Base-by-base conservation (phyloP, 306 rosid species). In the Coriaria nepalensis region DNA sequence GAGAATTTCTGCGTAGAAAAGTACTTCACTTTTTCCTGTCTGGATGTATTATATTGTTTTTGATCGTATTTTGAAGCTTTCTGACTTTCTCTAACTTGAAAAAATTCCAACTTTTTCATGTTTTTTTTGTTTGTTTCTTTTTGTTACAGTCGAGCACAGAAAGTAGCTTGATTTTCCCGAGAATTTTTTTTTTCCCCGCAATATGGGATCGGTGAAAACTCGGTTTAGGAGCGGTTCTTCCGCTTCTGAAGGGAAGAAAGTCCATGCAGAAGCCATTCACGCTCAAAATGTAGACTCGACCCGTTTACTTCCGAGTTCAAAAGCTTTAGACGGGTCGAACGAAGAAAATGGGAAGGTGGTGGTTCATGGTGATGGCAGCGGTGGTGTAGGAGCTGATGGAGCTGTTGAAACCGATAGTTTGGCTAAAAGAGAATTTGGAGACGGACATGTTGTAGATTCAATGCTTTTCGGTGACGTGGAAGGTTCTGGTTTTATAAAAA, bases 191-290 rank as follows among this genome's bases (percentile, higher is more conserved):
- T 33, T 48, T 53, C 37, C 46, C 60, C 47, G 57, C 29, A 49
- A 44, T 35, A 80, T 80, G 94, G 83, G 74, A 14, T 70, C 47
- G 35, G 69, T 68, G 41, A 77, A 71, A 61, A 72, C 67, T 15
- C 57, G 69, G 65, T 45, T 68, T 10, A 58, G 49, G 51, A 59
- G 51, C 68, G 68, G 56, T 32, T 61, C 68, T 44, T 52, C 55
- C 58, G 52, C 34, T 12, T 41, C 73, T 44, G 78, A 54, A 9
- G 66, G 45, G 47, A 83, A 62, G 68, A 60, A 56, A 40, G 47
- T 20, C 40, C 33, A 33, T 7, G 42, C 40, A 10, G 76, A 60
- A 33, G 68, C 4, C 64, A 13, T 63, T 57, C 62, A 35, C 0
- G 53, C 51, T 62, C 53, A 63, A 44, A 52, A 15, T 33, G 50